A percentile compares a stretch with the other conserved stretches of the same genome.
phyloP scores from a whole-genome alignment of 768 basidiomycete species.

The Russula olivacea region DNA sequence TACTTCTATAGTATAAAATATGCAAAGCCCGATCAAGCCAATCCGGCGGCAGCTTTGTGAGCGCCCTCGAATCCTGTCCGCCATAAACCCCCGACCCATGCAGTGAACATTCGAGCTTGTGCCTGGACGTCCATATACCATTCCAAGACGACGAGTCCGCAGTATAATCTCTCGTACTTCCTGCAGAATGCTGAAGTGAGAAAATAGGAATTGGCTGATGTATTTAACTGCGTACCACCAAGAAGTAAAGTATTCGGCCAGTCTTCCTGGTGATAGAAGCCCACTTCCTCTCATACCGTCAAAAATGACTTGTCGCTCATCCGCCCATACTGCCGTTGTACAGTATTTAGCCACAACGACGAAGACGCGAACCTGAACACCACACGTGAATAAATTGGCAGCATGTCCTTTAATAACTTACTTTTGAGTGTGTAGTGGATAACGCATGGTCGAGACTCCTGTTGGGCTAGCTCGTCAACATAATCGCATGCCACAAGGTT shows the following conservation, averaged over 20 bases:
- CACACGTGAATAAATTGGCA: slow-evolving; percentile 5
- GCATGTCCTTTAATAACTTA: slow-evolving; percentile 28
- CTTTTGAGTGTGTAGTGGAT: slow-evolving; percentile 81
- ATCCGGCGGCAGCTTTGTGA: slow-evolving; percentile 64
- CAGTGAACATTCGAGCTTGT: slow-evolving; percentile 44
- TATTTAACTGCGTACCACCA: slow-evolving; percentile 57
- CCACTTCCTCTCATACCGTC: slow-evolving; percentile 45
- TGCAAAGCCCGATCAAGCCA: slow-evolving; percentile 32
- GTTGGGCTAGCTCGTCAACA: slow-evolving; percentile 6
- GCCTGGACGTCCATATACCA: slow-evolving; percentile 58
- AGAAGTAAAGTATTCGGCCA: slow-evolving; percentile 46
- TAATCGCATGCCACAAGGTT: neutral
- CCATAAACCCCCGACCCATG: slow-evolving; percentile 63
- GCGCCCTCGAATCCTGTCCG: slow-evolving; percentile 59
- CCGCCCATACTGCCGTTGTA: slow-evolving; percentile 68
- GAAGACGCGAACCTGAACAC: slow-evolving; percentile 72
- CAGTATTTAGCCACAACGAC: slow-evolving; percentile 89
- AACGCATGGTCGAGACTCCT: slow-evolving; percentile 81
- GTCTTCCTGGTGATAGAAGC: slow-evolving; percentile 42
- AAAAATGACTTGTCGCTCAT: slow-evolving; percentile 42
- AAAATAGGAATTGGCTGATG: neutral
- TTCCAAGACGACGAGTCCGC: slow-evolving; percentile 49
- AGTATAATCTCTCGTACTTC: slow-evolving; percentile 52
- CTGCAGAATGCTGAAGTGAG: slow-evolving; percentile 34
- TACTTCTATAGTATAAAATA: slow-evolving; percentile 7